These are phyloP conservation scores for Goffeauzyma gilvescens DNA, from an alignment of 768 basidiomycete species.

Conservation along the genomic window DNA sequence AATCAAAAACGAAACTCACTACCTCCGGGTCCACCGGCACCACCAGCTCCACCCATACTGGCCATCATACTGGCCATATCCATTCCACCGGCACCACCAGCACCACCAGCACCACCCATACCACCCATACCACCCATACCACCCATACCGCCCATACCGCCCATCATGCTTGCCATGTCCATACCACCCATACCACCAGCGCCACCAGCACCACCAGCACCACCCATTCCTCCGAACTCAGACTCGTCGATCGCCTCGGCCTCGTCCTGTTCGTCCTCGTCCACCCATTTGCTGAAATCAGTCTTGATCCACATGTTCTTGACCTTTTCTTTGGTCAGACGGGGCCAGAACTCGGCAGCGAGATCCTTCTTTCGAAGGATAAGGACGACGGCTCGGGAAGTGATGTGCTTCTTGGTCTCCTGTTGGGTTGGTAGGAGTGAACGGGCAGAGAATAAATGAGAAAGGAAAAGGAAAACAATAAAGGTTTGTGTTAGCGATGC, in stretches of 20 bases:
- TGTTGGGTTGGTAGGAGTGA: constrained; percentile 27
- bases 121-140: constrained; percentile 20
- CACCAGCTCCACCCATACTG: constrained; percentile 14
- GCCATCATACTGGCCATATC: constrained; percentile 13
- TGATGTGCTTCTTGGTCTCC: constrained; percentile 45
- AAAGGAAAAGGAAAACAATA: constrained; percentile 1
- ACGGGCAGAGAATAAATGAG: constrained; percentile 4
- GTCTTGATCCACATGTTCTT: constrained; percentile 74
- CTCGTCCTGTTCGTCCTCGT: constrained; percentile 88
- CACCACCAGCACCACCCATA: constrained; percentile 22
- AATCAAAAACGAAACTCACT: constrained; percentile 13
- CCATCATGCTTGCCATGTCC: constrained; percentile 5
- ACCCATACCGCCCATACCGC: constrained; percentile 8
- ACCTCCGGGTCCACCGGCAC: constrained; percentile 10
- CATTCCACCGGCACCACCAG: constrained; percentile 19
- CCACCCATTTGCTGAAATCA: constrained; percentile 86
- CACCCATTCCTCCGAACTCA: constrained; percentile 17
- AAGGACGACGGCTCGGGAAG: constrained; percentile 47
- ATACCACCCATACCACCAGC: constrained; percentile 11
- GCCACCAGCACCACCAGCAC: constrained; percentile 8
- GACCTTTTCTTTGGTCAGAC: constrained; percentile 71
- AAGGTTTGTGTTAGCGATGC: too few species aligned
- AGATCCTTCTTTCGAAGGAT: constrained; percentile 63
- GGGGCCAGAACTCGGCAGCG: constrained; percentile 70
- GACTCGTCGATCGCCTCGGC: constrained; percentile 30